Base-by-base conservation (phyloP, 768 basidiomycete species). In the Panellus pusillus region DNA sequence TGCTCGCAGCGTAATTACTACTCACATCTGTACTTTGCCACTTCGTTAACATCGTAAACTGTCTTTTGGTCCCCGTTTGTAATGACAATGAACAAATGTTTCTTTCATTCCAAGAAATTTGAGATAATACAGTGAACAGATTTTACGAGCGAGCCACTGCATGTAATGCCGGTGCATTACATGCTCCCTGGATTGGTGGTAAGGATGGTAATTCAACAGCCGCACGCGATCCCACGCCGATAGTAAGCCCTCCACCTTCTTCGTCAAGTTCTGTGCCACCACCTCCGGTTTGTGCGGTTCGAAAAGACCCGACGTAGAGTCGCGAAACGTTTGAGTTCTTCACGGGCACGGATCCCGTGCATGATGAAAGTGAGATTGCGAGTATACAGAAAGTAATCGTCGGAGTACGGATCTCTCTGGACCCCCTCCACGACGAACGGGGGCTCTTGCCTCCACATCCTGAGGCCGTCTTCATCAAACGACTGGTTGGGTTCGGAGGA, bases 151-250 rank as follows among this genome's bases (percentile, higher is more conserved):
- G 1, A 32, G 41, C 50, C 50, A 51, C 18, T 41, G 31, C 1
- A 32, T 5, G 18, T 54, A 46, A 19, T 36, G 46, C 14, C 28
- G 20, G 6, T 29, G 39, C 52, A 53, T 53, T 17, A 18, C 28
- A 29, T 36, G 18, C 32, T 54, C 44, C n/a, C 52, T 8, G 1
- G 52, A 28, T 3, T 46, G 27, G 40, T 47, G 52, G 18, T 47
- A 35, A 14, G 6, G 6, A 8, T 54, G 18, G 27, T 54, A 54
- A 9, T 41, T 39, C 6, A 19, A 1, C 4, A 27, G 12, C 9
- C 18, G 14, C 15, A 31, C 5, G n/a, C 35, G 9, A 18, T 27
- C 38, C 13, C 19, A 46, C 3, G 7, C 20, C n/a, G 3, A 1
- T 20, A 27, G 17, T 17, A 47, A 37, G 2, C 18, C 28, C 9